phyloP scores from a whole-genome alignment of 2,329 filamentous ascomycete genomes.

The Colletotrichum cereale region DNA sequence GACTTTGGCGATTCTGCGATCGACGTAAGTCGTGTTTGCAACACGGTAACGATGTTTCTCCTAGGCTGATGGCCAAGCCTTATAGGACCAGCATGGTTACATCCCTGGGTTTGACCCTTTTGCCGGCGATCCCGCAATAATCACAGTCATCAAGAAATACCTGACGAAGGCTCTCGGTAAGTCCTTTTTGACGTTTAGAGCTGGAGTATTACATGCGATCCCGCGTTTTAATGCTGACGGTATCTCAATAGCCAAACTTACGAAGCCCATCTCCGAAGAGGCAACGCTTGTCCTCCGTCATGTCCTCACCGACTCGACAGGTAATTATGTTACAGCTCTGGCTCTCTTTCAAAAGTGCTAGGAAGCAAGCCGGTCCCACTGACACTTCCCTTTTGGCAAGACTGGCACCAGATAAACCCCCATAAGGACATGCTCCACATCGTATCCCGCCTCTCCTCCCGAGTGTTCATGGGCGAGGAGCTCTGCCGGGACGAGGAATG shows the following conservation, averaged over 20 bases:
- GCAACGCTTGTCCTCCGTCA: constrained; percentile 2
- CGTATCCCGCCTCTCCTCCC: constrained; percentile 40
- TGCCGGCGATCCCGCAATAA: not conserved
- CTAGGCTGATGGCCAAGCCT: not conserved
- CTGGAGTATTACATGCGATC: too few relatives aligned
- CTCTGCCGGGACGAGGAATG: constrained; percentile 39
- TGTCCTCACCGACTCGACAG: constrained; percentile 3
- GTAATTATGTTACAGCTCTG: not conserved
- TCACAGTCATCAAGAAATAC: constrained; percentile 16
- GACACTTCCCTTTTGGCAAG: not conserved
- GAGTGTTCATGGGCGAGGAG: constrained; percentile 42
- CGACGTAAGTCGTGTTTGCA: not conserved
- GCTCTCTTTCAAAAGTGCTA: accelerated
- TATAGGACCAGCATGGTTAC: constrained; percentile 12
- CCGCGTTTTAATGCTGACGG: not conserved
- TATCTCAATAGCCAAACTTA: constrained; percentile 14
- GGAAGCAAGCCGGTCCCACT: not conserved
- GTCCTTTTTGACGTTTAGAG: not conserved
- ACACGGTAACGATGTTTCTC: accelerated
- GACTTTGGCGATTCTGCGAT: not conserved
- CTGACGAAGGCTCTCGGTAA: constrained; percentile 25
- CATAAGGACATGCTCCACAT: constrained; percentile 27
- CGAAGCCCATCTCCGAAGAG: constrained; percentile 29
- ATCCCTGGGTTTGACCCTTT: constrained; percentile 28
- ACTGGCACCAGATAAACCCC: constrained; percentile 39